Base-by-base conservation (phyloP, 106 monocot species). In the Dioscorea dumetorum region DNA sequence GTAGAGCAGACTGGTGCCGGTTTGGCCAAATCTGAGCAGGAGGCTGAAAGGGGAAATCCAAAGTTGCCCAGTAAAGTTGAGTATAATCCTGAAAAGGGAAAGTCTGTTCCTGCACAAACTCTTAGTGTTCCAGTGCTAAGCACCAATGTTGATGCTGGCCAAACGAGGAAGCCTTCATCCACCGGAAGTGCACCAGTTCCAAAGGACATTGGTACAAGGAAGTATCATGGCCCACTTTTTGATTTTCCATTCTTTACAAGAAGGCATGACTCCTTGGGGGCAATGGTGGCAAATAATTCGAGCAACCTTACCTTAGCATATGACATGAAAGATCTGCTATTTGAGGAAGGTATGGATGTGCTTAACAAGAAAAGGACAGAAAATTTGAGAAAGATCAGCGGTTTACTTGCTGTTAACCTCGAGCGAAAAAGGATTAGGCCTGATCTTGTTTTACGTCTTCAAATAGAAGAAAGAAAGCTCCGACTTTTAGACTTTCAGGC, bases 391-490 rank as follows among this genome's bases (percentile, higher is more conserved):
- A 99, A 93, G 79, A 83, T 99, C 17, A 77, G 79, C 59, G 75
- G 78, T 23, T 79, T 92, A 50, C 86, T 97, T 69, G 70, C 92
- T 15, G 57, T 97, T 50, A 89, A 92, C 60, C 60, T 90, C 67
- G 97, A 89, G 58, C 87, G 78, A 63, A 97, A 85, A 69, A 86
- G 81, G 63, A 91, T 97, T 21, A 83, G 78, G 54, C 97, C 97
- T 72, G 97, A 97, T 80, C 73, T 97, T 69, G 78, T 90, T 57
- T 53, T 87, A 60, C 72, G 84, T 41, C 77, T 97, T 72, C 92
- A 92, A 73, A 97, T 97, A 68, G 92, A 97, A 73, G 89, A 97
- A 74, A 97, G 81, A 74, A 97, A 92, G 67, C 84, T 92, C 64
- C 80, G 79, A 20, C 92, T 97, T 63, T 67, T 87, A 58, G 87